These are phyloP conservation scores for Suillus spraguei DNA, from an alignment of 768 basidiomycete species.

Conservation along the genomic window DNA sequence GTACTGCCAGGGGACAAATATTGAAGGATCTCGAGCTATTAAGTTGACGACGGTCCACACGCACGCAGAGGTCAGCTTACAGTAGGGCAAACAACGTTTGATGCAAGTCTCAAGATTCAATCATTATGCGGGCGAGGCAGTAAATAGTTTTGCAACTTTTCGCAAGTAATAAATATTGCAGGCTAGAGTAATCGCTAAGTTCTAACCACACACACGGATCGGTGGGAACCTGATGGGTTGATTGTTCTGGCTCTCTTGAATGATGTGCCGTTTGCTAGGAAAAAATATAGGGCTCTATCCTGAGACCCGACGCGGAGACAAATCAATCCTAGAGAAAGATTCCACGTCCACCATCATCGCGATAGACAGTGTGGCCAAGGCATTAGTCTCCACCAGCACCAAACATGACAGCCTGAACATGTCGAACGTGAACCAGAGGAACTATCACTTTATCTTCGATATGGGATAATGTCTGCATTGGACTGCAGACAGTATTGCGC, in stretches of 20 bases:
- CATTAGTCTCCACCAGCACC: background rate
- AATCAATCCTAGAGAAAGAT: background rate
- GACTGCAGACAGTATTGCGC: background rate
- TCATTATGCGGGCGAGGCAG: background rate
- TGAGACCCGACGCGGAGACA: background rate
- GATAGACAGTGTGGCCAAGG: background rate
- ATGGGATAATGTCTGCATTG: background rate
- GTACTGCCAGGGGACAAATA: no score
- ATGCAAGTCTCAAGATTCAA: background rate
- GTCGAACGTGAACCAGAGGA: background rate
- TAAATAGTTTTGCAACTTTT: background rate
- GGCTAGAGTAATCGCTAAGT: background rate
- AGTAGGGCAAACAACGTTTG: background rate
- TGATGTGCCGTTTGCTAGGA: background rate
- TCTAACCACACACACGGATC: background rate
- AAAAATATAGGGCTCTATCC: background rate
- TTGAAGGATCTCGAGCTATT: background rate
- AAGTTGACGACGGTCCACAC: background rate
- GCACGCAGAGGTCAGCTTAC: background rate
- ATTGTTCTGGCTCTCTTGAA: background rate
- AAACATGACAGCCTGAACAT: background rate
- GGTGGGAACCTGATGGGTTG: background rate
- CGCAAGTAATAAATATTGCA: background rate
- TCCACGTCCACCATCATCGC: background rate
- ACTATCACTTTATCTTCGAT: background rate